These are phyloP conservation scores for Colletotrichum sojae DNA, from an alignment of 2,329 filamentous ascomycete genomes.

Conservation along the genomic window DNA sequence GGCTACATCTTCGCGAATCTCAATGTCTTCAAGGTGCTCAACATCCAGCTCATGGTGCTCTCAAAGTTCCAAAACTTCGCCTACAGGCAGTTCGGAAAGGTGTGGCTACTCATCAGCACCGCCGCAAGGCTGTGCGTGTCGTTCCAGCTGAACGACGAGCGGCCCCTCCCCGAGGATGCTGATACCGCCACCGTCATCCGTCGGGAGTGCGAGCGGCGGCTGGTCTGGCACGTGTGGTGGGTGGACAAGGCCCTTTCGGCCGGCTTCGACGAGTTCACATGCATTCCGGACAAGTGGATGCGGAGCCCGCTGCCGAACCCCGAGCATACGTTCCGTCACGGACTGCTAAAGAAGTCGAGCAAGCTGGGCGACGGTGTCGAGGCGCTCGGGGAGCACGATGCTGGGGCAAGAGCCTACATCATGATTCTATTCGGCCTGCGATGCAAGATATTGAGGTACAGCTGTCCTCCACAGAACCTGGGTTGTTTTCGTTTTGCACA, in stretches of 20 bases:
- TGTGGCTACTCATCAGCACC: constrained; percentile 28
- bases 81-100: constrained; percentile 31
- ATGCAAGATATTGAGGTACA: constrained; percentile 11
- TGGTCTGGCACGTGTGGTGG: constrained; percentile 30
- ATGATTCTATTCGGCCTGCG: constrained; percentile 13
- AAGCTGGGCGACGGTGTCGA: constrained; percentile 14
- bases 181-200: not conserved
- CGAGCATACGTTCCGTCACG: constrained; percentile 18
- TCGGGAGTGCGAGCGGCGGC: constrained; percentile 24
- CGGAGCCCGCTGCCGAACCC: constrained; percentile 10
- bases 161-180: constrained; percentile 1
- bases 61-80: constrained; percentile 35
- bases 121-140: constrained; percentile 16
- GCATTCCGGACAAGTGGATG: constrained; percentile 23
- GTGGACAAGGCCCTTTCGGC: constrained; percentile 34
- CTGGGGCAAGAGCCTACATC: constrained; percentile 13
- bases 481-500: not conserved
- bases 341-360: constrained; percentile 16
- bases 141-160: constrained; percentile 32
- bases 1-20: constrained; percentile 19
- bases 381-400: constrained; percentile 7
- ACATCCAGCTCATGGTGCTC: constrained; percentile 23
- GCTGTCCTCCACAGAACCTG: not conserved
- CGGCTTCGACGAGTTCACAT: constrained; percentile 27
- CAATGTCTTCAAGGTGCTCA: constrained; percentile 21